Percentiles rank a stretch among this genome's conserved stretches.
Evolutionary conservation across 2,329 filamentous ascomycete species (phyloP).

Genomic region (Celoporthe dispersa): DNA sequence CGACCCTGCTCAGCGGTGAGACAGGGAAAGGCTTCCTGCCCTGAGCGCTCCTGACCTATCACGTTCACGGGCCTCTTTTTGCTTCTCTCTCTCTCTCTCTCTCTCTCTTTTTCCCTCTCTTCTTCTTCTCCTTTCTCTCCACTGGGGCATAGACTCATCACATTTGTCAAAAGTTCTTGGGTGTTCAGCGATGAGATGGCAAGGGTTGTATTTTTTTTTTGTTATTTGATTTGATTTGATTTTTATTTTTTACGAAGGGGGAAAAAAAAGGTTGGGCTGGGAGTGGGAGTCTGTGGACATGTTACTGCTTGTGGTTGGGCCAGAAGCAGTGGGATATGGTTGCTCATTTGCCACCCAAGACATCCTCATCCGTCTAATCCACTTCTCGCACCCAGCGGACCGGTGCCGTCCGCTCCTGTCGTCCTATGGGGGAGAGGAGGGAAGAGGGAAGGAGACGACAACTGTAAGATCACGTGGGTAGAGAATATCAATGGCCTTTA

Average conservation of each 20-base stretch:
- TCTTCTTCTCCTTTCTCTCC: neutral
- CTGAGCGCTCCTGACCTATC: slow-evolving; percentile 54
- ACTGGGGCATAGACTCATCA: slow-evolving; percentile 34
- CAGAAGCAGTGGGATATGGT: slow-evolving; percentile 21
- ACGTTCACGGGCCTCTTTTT: slow-evolving; percentile 25
- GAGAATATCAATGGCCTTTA: slow-evolving; percentile 29
- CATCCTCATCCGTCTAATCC: slow-evolving; percentile 18
- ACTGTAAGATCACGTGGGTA: slow-evolving; percentile 33
- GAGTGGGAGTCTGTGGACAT: slow-evolving; percentile 35
- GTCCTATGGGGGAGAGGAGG: neutral
- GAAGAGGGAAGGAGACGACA: slow-evolving; percentile 2
- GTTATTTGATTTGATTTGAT: too few relatives aligned
- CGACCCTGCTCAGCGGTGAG: slow-evolving; percentile 67
- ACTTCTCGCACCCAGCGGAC: slow-evolving; percentile 16
- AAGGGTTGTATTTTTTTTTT: slow-evolving; percentile 13
- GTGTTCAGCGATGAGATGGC: slow-evolving; percentile 32
- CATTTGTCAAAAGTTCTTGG: slow-evolving; percentile 31
- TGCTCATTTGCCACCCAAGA: slow-evolving; percentile 26
- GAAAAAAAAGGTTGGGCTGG: slow-evolving; percentile 33
- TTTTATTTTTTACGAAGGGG: slow-evolving; percentile 11
- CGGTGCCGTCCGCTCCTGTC: slow-evolving; percentile 15
- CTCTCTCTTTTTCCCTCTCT: neutral
- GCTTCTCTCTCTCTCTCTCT: neutral
- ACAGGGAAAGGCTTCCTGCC: slow-evolving; percentile 68
- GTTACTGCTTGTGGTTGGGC: slow-evolving; percentile 28